These are phyloP conservation scores for Candida pseudoglaebosa DNA, from an alignment of 805 yeast genomes.

Conservation along the genomic window DNA sequence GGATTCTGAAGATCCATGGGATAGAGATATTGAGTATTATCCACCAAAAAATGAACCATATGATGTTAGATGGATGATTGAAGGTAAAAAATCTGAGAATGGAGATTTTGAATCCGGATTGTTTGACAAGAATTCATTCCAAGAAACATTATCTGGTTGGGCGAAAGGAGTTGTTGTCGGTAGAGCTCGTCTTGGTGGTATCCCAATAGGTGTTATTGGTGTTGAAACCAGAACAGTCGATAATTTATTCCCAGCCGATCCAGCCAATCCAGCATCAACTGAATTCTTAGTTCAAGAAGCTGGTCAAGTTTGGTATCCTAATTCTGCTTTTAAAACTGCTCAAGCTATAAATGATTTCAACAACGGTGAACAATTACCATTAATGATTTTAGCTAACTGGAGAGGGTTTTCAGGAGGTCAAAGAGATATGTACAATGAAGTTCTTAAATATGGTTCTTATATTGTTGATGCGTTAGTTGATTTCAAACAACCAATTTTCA, in stretches of 20 bases:
- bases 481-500: slow-evolving; percentile 94
- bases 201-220: slow-evolving; percentile 96
- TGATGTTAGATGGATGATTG: slow-evolving; percentile 94
- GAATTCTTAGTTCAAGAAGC: slow-evolving; percentile 89
- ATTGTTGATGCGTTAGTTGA: slow-evolving; percentile 96
- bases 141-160: slow-evolving; percentile 97
- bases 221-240: slow-evolving; percentile 92
- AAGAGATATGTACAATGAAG: slow-evolving; percentile 98
- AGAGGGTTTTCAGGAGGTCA: slow-evolving; percentile 99
- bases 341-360: slow-evolving; percentile 98
- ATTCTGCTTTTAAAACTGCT: slow-evolving; percentile 98
- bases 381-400: slow-evolving; percentile 98
- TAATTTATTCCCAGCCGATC: slow-evolving; percentile 93
- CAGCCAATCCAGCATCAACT: slow-evolving; percentile 94
- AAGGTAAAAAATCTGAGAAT: slow-evolving; percentile 66
- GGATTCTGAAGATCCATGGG: slow-evolving; percentile 84
- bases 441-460: slow-evolving; percentile 92
- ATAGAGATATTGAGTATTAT: slow-evolving; percentile 78
- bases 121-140: slow-evolving; percentile 91
- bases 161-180: slow-evolving; percentile 98
- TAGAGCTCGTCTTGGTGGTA: slow-evolving; percentile 98
- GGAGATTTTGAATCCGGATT: slow-evolving; percentile 81
- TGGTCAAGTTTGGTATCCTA: slow-evolving; percentile 99
- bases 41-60: slow-evolving; percentile 73
- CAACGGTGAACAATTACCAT: slow-evolving; percentile 95